Conservation (phyloP, 2,329 filamentous ascomycete species). For the Aquanectria penicillioides region DNA sequence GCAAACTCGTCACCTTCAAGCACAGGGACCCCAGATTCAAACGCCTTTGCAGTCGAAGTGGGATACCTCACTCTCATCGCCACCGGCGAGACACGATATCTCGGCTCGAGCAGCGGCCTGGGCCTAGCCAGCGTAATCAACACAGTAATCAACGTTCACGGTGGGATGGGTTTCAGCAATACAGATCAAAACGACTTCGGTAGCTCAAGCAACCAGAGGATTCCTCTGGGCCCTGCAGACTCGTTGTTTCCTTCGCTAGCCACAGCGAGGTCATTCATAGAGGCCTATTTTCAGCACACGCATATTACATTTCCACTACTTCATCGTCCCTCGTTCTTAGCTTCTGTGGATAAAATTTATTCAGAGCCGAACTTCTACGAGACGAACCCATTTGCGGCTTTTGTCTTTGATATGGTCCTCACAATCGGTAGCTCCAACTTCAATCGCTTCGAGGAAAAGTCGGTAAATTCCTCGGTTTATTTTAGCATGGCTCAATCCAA, state of each 20-base stretch:
- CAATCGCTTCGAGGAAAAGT: slow-evolving; percentile 13
- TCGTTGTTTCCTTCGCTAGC: background rate
- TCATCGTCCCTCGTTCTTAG: slow-evolving; percentile 10
- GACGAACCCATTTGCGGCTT: slow-evolving; percentile 2
- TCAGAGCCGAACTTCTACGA: slow-evolving; percentile 10
- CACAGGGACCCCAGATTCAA: background rate
- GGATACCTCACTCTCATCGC: slow-evolving; percentile 18
- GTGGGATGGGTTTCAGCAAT: background rate
- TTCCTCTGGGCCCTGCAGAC: slow-evolving; percentile 2
- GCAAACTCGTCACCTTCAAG: background rate
- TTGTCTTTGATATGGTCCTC: slow-evolving; percentile 22
- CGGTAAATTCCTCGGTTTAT: background rate
- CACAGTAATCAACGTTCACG: background rate
- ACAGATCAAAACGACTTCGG: background rate
- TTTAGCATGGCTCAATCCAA: slow-evolving; percentile 20
- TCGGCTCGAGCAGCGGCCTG: slow-evolving; percentile 18
- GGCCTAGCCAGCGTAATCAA: slow-evolving; percentile 16
- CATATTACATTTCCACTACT: slow-evolving; percentile 15
- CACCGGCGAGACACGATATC: slow-evolving; percentile 17
- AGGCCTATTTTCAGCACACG: slow-evolving; percentile 22
- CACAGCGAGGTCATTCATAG: background rate
- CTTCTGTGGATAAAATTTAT: slow-evolving; percentile 10
- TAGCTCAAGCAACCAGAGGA: background rate
- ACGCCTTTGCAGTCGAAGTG: slow-evolving; percentile 15
- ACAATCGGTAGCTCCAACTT: slow-evolving; percentile 16